These are phyloP conservation scores for Aspergillus chevalieri DNA, from an alignment of 2,329 filamentous ascomycete species.

Conservation along the genomic window DNA sequence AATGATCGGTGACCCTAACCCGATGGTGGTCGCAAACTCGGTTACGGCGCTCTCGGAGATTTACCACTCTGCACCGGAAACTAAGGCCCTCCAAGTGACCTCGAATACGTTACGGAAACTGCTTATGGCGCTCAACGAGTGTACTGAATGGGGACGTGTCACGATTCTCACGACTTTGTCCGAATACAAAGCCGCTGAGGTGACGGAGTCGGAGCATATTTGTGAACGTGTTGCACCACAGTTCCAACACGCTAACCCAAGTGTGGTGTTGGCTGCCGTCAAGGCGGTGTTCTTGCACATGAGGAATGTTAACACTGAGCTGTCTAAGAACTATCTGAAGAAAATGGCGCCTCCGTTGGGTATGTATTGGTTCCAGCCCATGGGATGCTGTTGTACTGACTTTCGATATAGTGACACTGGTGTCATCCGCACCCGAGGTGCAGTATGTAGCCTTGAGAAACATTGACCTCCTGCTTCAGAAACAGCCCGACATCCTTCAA, in stretches of 20 bases:
- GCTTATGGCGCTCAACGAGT: conserved; percentile 92
- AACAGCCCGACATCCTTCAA: conserved; percentile 91
- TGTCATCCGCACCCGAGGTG: conserved; percentile 92
- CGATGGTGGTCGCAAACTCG: conserved; percentile 98
- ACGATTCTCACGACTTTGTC: conserved; percentile 87
- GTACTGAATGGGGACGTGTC: conserved; percentile 95
- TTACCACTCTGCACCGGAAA: conserved; percentile 81
- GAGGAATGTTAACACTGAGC: conserved; percentile 70
- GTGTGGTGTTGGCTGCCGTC: conserved; percentile 92
- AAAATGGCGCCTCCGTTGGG: conserved; percentile 97
- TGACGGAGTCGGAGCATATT: conserved; percentile 96
- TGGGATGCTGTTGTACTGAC: conserved; percentile 14
- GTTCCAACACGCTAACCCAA: conserved; percentile 97
- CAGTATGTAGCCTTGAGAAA: conserved; percentile 96
- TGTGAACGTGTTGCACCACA: conserved; percentile 94
- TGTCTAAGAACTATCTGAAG: conserved; percentile 80
- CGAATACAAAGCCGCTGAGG: conserved; percentile 76
- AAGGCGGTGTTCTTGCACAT: conserved; percentile 98
- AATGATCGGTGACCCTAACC: conserved; percentile 93
- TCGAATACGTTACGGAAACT: conserved; percentile 85
- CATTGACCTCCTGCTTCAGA: conserved; percentile 91
- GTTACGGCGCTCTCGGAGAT: conserved; percentile 93
- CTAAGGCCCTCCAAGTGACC: conserved; percentile 75
- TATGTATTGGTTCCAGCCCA: conserved; percentile 38
- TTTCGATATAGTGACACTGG: conserved; percentile 68